These are phyloP conservation scores for Citrus australasica DNA, from an alignment of 345 rosid genomes.

Conservation along the genomic window DNA sequence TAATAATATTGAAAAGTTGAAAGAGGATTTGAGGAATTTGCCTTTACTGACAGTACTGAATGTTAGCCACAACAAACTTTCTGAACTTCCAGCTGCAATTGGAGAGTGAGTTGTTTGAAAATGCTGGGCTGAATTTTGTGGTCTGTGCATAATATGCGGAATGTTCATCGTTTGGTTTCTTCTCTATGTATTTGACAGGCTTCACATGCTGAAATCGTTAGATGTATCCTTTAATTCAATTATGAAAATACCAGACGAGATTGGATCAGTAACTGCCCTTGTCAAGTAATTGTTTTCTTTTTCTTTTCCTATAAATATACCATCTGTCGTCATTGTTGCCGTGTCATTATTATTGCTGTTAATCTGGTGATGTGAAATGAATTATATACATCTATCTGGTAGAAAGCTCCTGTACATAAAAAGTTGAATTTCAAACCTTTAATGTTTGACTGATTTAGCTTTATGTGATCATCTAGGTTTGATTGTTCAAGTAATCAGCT, in stretches of 20 bases:
- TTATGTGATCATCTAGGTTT: slow-evolving; percentile 46
- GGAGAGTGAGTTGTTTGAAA: slow-evolving; percentile 67
- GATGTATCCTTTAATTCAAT: slow-evolving; percentile 76
- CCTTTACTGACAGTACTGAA: slow-evolving; percentile 62
- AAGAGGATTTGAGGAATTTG: slow-evolving; percentile 73
- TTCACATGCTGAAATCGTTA: slow-evolving; percentile 69
- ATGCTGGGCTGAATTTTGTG: background rate
- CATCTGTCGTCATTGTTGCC: background rate
- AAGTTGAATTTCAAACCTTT: background rate
- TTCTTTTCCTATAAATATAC: background rate
- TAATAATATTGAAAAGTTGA: slow-evolving; percentile 66
- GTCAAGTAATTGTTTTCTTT: slow-evolving; percentile 61
- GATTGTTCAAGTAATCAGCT: slow-evolving; percentile 85
- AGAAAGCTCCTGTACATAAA: background rate
- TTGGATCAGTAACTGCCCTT: slow-evolving; percentile 76
- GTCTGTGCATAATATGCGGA: background rate
- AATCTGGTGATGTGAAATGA: background rate
- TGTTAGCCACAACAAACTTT: slow-evolving; percentile 74
- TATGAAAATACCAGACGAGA: slow-evolving; percentile 62
- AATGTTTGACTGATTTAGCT: slow-evolving; percentile 9
- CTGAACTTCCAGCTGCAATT: slow-evolving; percentile 67
- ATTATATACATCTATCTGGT: background rate
- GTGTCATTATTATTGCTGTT: background rate
- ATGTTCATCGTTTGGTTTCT: background rate
- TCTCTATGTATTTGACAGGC: slow-evolving; percentile 43